phyloP scores from a whole-genome alignment of 2,329 filamentous ascomycete species.

The Fusarium bactridioides region DNA sequence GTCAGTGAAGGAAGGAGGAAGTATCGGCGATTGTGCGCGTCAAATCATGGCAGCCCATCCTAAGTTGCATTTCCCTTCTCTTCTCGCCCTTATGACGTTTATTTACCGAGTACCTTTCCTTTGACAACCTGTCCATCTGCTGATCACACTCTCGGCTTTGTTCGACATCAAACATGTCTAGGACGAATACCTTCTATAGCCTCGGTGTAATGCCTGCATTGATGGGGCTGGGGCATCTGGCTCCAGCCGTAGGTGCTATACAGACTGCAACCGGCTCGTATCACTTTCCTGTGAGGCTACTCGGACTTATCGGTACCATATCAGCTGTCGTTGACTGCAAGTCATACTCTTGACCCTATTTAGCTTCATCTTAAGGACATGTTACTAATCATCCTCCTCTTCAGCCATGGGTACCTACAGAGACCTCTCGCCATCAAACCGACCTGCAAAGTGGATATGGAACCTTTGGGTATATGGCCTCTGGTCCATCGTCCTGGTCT shows the following conservation, averaged over 20 bases:
- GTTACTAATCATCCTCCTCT: background rate
- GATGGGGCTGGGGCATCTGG: slow-evolving; percentile 15
- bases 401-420: slow-evolving; percentile 21
- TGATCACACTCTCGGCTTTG: background rate
- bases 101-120: background rate
- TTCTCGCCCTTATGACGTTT: background rate
- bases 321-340: slow-evolving; percentile 14
- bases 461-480: background rate
- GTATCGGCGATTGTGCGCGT: background rate
- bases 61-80: background rate
- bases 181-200: slow-evolving; percentile 12
- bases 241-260: slow-evolving; percentile 18
- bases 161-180: background rate
- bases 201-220: slow-evolving; percentile 15
- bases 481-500: background rate
- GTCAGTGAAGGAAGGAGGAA: background rate
- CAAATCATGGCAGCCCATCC: background rate
- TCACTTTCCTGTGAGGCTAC: slow-evolving; percentile 3
- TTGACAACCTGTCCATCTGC: background rate
- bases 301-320: slow-evolving; percentile 12
- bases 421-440: background rate
- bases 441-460: slow-evolving; percentile 14
- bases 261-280: slow-evolving; percentile 5
- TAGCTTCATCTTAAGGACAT: accelerated
- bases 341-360: background rate